A percentile compares a stretch with the other conserved stretches of the same genome.
Evolutionary conservation across 352 stramenopile species (phyloP).

Genomic region (Phytophthora pistaciae): DNA sequence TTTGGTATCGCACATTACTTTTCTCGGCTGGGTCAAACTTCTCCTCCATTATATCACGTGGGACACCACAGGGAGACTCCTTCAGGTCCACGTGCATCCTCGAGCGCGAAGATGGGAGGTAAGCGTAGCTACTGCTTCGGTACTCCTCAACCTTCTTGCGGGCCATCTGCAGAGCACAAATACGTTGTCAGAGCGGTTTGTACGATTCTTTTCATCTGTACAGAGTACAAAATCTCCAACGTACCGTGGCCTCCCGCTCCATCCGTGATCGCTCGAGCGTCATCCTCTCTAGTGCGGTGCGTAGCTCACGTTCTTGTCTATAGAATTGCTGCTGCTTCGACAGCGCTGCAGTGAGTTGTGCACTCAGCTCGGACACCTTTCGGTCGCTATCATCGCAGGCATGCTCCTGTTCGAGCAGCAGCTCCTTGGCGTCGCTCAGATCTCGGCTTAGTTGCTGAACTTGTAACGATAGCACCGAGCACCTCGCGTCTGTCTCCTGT

Average conservation of each 20-base stretch:
- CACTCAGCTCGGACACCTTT: slow-evolving; percentile 73
- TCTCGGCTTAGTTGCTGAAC: slow-evolving; percentile 69
- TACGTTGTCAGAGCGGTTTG: neutral
- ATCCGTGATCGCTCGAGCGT: slow-evolving; percentile 72
- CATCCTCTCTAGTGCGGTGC: slow-evolving; percentile 62
- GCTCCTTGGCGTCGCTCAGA: slow-evolving; percentile 61
- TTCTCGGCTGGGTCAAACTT: slow-evolving; percentile 39
- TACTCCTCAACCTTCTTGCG: slow-evolving; percentile 74
- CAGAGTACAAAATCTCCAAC: neutral
- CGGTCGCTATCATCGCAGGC: slow-evolving; percentile 73
- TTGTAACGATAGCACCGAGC: slow-evolving; percentile 50
- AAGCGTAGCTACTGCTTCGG: slow-evolving; percentile 48
- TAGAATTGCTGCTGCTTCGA: slow-evolving; percentile 84
- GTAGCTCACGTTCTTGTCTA: slow-evolving; percentile 73
- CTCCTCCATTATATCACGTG: slow-evolving; percentile 9
- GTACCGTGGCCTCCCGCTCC: slow-evolving; percentile 67
- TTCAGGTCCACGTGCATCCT: slow-evolving; percentile 28
- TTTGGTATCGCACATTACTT: slow-evolving; percentile 37
- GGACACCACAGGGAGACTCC: neutral
- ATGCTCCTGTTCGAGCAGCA: slow-evolving; percentile 68
- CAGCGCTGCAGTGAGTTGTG: slow-evolving; percentile 70
- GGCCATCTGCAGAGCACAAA: slow-evolving; percentile 33
- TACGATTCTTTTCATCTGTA: neutral
- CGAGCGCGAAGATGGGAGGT: slow-evolving; percentile 26
- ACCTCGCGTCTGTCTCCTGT: slow-evolving; percentile 60